Conservation (phyloP, 2,329 filamentous ascomycete species). For the Fusarium verrucosum region DNA sequence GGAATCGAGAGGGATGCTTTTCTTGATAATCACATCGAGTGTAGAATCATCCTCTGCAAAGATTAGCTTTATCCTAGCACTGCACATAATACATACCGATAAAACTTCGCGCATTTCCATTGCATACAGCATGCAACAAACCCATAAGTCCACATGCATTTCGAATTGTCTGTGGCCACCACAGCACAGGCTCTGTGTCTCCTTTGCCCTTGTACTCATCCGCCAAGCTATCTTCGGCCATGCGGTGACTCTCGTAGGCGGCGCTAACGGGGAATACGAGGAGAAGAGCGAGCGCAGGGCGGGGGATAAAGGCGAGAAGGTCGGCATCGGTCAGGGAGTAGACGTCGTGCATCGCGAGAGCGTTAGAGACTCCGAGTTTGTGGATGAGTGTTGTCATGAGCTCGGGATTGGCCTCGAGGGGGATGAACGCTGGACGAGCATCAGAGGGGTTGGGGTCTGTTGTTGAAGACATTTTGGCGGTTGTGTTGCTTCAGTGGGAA, state of each 20-base stretch:
- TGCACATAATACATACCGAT: slow-evolving; percentile 57
- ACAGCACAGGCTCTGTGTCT: slow-evolving; percentile 78
- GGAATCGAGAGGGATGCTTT: slow-evolving; percentile 76
- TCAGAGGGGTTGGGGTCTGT: slow-evolving; percentile 54
- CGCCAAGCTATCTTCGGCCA: slow-evolving; percentile 73
- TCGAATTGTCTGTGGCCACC: slow-evolving; percentile 94
- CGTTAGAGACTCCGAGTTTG: slow-evolving; percentile 82
- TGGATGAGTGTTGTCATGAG: slow-evolving; percentile 86
- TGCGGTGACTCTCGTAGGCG: slow-evolving; percentile 79
- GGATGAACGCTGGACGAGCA: slow-evolving; percentile 61
- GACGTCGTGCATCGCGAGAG: slow-evolving; percentile 86
- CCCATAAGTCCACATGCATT: slow-evolving; percentile 95
- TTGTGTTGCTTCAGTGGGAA: not conserved
- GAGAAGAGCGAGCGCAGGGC: slow-evolving; percentile 86
- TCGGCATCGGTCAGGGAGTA: slow-evolving; percentile 88
- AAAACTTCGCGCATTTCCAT: slow-evolving; percentile 73
- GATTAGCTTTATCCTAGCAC: not conserved
- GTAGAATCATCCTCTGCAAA: slow-evolving; percentile 59
- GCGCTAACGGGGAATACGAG: slow-evolving; percentile 89
- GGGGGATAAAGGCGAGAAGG: slow-evolving; percentile 85
- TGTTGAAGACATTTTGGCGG: slow-evolving; percentile 45
- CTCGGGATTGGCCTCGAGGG: slow-evolving; percentile 80
- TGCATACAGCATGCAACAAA: slow-evolving; percentile 81
- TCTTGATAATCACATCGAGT: slow-evolving; percentile 71
- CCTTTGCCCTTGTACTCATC: slow-evolving; percentile 75